Evolutionary conservation across 1,139 yeast species (phyloP), one percentile per base, ranked within the genome.

Genomic region (Geotrichum macrosporum): DNA sequence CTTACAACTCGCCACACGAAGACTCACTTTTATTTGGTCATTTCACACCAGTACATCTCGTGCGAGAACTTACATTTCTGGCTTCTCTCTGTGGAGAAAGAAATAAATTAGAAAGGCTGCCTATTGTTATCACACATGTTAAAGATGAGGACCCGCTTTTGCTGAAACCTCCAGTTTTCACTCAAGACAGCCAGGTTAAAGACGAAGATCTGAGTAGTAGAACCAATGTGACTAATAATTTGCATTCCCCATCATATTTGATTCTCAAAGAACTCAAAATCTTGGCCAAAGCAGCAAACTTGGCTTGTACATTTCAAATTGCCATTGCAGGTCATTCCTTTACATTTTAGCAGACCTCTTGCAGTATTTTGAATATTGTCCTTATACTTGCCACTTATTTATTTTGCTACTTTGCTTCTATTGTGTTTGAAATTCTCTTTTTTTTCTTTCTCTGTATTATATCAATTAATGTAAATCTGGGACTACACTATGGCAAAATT

Each of bases 1-100:
- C 95, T 1, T 77, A 77, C 31, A 61, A 73, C 8, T 72, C 73
- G 50, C 66, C 68, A 15, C 70, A 73, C 1, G 66, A 71, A 1
- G 73, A 70, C n/a, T 12, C 24, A 3, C 8, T 36, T n/a, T 58
- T 84, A 39, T 87, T 78, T 61, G 96, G 96, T 1, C 96, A 88
- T 65, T 62, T 88, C 63, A 80, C 84, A 20, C 94, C 96, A 2
- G 54, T 62, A 3, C 75, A 76, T 55, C 65, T 87, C 29, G 70
- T 84, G 12, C 60, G 66, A 15, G 95, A 86, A 57, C 67, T 88
- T 32, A 54, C n/a, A 24, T 36, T 21, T 26, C 31, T n/a, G 32
- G 37, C 24, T 8, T 18, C 24, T 8, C 20, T 33, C 10, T 9
- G 19, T 10, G 12, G 20, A 13, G 13, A 20, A 5, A 13, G 8